phyloP scores from a whole-genome alignment of 306 rosid genomes.

The Trifolium fragiferum region DNA sequence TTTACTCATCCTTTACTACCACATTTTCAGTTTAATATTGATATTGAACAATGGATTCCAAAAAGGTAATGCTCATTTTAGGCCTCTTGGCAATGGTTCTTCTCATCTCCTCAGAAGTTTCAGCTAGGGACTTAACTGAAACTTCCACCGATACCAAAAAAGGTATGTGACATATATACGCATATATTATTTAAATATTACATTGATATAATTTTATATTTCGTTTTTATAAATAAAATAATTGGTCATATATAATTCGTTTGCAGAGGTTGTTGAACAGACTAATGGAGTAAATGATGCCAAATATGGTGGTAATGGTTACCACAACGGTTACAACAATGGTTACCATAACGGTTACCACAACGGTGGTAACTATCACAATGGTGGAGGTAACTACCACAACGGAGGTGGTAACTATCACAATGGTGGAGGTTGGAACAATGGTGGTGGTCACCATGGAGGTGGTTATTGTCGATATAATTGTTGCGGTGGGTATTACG shows the following conservation, averaged over 20 bases:
- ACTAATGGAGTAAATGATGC: not conserved
- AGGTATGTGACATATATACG: not conserved
- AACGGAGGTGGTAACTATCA: not conserved
- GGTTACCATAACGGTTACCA: too few relatives aligned
- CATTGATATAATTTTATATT: too few relatives aligned
- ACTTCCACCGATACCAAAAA: slow-evolving; percentile 12
- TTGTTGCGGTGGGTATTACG: not conserved
- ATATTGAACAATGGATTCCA: slow-evolving; percentile 49
- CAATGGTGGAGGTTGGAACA: not conserved
- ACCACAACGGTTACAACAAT: not conserved
- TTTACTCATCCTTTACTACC: slow-evolving; percentile 26
- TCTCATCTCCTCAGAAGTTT: slow-evolving; percentile 35
- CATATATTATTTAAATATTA: too few relatives aligned
- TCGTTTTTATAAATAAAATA: too few relatives aligned
- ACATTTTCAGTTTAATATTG: not conserved
- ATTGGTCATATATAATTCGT: not conserved
- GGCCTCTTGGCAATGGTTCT: slow-evolving; percentile 48
- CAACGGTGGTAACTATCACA: not conserved
- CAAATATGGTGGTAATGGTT: not conserved
- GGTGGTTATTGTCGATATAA: not conserved
- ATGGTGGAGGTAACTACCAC: not conserved
- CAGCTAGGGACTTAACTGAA: slow-evolving; percentile 43
- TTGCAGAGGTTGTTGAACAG: not conserved
- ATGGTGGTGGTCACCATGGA: not conserved
- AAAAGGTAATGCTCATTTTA: slow-evolving; percentile 34